Evolutionary conservation across 2,329 filamentous ascomycete genomes (phyloP).

Genomic region (Ophiostoma himal-ulmi): DNA sequence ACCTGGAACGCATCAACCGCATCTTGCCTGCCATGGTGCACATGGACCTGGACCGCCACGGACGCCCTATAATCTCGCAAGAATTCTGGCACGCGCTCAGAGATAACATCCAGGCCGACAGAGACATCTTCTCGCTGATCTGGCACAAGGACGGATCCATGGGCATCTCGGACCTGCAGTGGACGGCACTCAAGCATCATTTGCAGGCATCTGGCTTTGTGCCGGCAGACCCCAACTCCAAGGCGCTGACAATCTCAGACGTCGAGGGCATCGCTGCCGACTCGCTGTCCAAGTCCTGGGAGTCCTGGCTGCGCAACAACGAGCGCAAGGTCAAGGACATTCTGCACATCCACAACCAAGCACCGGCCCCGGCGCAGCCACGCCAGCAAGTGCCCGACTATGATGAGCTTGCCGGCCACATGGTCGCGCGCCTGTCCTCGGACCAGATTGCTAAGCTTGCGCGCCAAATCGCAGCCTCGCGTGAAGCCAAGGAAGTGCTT

Average conservation of each 20-base stretch:
- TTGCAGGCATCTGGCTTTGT: constrained; percentile 33
- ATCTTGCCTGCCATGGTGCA: constrained; percentile 53
- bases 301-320: constrained; percentile 49
- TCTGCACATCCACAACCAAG: constrained; percentile 21
- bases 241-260: constrained; percentile 30
- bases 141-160: constrained; percentile 36
- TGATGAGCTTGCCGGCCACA: constrained; percentile 9
- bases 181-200: constrained; percentile 41
- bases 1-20: constrained; percentile 41
- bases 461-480: constrained; percentile 35
- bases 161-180: constrained; percentile 42
- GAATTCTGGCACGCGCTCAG: constrained; percentile 62
- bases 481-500: constrained; percentile 34
- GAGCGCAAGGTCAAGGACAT: constrained; percentile 36
- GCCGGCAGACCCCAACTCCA: constrained; percentile 29
- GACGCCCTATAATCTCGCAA: constrained; percentile 49
- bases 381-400: constrained; percentile 10
- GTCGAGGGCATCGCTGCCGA: constrained; percentile 31
- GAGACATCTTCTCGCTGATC: constrained; percentile 43
- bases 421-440: constrained; percentile 31
- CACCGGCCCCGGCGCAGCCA: neutral
- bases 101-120: constrained; percentile 47
- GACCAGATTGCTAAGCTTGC: constrained; percentile 36
- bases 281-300: constrained; percentile 42
- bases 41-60: constrained; percentile 47